Base-by-base conservation (phyloP, 495 filamentous ascomycete genomes). In the Opeltia flavorubescens region DNA sequence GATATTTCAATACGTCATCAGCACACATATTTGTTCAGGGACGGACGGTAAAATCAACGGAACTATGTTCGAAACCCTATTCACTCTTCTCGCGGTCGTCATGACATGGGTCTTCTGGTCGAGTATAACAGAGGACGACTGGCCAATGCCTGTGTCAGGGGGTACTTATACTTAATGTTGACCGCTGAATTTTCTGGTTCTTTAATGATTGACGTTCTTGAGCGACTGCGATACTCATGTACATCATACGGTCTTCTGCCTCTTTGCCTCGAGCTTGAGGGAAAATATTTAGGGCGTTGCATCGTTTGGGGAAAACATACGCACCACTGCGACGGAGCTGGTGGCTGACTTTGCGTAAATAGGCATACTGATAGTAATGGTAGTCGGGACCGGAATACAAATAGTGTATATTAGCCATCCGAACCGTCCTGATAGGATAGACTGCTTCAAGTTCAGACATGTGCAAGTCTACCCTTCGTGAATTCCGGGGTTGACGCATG, bases 91-190 rank as follows among this genome's bases (percentile, higher is more conserved):
- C 12, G 70, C 89, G 2, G 87, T 96, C 6, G 72, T 83, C 12
- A 75, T 74, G 63, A 57, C 95, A 41, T 99, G 89, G 89, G 58
- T 83, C 51, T 99, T 99, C 71, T 96, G 93, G 91, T 89, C 86
- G 33, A 94, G 86, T 68, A 99, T 99, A 57, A 99, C 91, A 4
- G 91, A 99, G 66, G 91, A 99, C 58, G 89, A 95, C 67, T 99
- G 91, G 91, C 87, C 91, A 1, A 75, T 81, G 70, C 77, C 80
- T 9, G 65, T 69, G 11, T 61, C 60, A 13, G 56, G 51, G 46
- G 62, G 59, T 29, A 62, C 61, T 25, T 75, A 77, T 53, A 65
- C 65, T 48, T 75, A 59, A 69, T 47, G 20, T 23, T 12, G 38
- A 5, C 38, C 21, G 38, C 21, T 17, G 43, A 29, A 26, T 42